phyloP scores from a whole-genome alignment of 768 basidiomycete species.

The Rhizopogon rudus region DNA sequence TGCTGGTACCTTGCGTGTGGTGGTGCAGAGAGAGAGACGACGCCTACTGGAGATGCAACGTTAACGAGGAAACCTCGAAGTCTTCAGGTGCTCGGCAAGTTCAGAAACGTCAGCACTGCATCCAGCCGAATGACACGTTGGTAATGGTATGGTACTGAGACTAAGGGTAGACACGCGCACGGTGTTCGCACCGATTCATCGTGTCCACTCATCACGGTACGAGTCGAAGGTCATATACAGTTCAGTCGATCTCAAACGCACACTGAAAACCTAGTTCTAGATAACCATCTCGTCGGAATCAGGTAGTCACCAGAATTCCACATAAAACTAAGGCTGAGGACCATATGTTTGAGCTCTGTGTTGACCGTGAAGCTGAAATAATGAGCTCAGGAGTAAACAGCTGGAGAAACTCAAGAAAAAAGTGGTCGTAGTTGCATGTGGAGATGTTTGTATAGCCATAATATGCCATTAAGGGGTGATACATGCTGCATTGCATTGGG shows the following conservation, averaged over 20 bases:
- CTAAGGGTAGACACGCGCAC: neutral
- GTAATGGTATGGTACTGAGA: neutral
- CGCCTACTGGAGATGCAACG: neutral
- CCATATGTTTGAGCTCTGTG: neutral
- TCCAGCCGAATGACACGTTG: neutral
- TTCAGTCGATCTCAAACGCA: neutral
- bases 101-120: neutral
- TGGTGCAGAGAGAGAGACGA: neutral
- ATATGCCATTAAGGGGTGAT: slow-evolving; percentile 12
- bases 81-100: neutral
- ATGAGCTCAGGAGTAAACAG: neutral
- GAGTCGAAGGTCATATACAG: neutral
- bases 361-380: neutral
- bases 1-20: too few relatives aligned
- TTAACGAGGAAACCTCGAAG: neutral
- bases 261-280: neutral
- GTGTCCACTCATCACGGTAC: neutral
- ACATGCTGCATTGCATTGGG: slow-evolving; percentile 19
- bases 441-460: slow-evolving; percentile 12
- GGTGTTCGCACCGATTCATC: neutral
- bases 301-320: neutral
- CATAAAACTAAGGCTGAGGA: too few relatives aligned
- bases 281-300: neutral
- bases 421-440: slow-evolving; percentile 14
- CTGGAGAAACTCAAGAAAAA: neutral